Percentiles rank a stretch among this genome's conserved stretches.
Conservation (phyloP, 257 asterid genomes). For the Fraxinus quadrangulata region DNA sequence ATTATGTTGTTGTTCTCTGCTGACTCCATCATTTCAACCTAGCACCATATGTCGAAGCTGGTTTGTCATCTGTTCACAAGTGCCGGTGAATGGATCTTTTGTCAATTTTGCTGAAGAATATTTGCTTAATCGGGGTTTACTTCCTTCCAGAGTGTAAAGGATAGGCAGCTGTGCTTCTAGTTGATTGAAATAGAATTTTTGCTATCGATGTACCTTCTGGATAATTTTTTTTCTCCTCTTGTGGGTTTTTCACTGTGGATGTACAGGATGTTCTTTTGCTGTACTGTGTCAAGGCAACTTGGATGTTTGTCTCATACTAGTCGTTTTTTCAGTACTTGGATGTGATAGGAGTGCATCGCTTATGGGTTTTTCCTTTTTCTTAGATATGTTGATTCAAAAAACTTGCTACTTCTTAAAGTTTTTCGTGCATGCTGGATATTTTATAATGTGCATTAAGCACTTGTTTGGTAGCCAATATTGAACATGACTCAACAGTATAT, state of each 20-base stretch:
- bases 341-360: not conserved
- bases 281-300: conserved; percentile 10
- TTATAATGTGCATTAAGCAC: not conserved
- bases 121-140: conserved; percentile 29
- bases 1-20: conserved; percentile 40
- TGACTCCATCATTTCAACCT: conserved; percentile 16
- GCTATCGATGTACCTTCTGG: conserved; percentile 24
- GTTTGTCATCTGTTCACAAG: conserved; percentile 12
- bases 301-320: not conserved
- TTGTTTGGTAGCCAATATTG: not conserved
- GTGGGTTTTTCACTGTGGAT: conserved; percentile 16
- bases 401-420: no score
- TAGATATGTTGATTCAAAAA: not conserved
- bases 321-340: not conserved
- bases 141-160: conserved; percentile 40
- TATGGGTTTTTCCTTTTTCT: not conserved
- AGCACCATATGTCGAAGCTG: conserved; percentile 18
- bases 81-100: conserved; percentile 22
- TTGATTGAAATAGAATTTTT: conserved; percentile 30
- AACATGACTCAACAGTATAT: not conserved
- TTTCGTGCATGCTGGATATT: no score
- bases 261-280: conserved; percentile 27
- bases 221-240: conserved; percentile 18
- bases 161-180: conserved; percentile 30
- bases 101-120: conserved; percentile 30